Evolutionary conservation across 2,329 filamentous ascomycete species (phyloP).

Genomic region (Colletotrichum sp.): DNA sequence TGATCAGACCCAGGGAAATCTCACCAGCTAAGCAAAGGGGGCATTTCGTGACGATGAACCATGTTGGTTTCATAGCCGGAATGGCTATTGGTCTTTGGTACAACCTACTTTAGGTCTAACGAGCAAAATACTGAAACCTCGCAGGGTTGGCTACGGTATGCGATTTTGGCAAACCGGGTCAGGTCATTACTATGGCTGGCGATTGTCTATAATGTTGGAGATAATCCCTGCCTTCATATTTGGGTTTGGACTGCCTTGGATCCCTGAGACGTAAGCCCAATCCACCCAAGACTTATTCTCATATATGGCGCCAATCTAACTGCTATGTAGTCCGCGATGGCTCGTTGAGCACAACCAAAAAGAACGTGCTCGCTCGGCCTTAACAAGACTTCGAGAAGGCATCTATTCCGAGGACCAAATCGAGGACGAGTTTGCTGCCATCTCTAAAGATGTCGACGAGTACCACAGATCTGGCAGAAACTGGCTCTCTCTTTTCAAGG

Average conservation of each 20-base stretch:
- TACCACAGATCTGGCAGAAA: constrained; percentile 37
- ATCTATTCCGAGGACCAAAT: constrained; percentile 38
- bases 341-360: constrained; percentile 53
- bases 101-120: background rate
- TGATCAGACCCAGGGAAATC: constrained; percentile 48
- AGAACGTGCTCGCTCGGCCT: constrained; percentile 45
- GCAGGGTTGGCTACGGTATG: constrained; percentile 60
- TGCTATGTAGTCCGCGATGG: constrained; percentile 57
- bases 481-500: constrained; percentile 53
- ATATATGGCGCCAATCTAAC: background rate
- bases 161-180: constrained; percentile 53
- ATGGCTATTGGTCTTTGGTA: constrained; percentile 60
- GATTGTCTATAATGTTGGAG: constrained; percentile 55
- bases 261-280: constrained; percentile 56
- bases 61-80: constrained; percentile 61
- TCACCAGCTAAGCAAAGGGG: constrained; percentile 57
- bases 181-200: constrained; percentile 55
- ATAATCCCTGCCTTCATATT: constrained; percentile 56
- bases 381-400: constrained; percentile 55
- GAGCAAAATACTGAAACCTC: background rate
- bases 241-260: constrained; percentile 51
- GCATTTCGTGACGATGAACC: constrained; percentile 62
- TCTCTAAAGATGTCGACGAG: constrained; percentile 45
- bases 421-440: constrained; percentile 48
- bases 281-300: background rate